Base-by-base conservation (phyloP, 2,329 filamentous ascomycete genomes). In the Tolypocladium pustulatum region DNA sequence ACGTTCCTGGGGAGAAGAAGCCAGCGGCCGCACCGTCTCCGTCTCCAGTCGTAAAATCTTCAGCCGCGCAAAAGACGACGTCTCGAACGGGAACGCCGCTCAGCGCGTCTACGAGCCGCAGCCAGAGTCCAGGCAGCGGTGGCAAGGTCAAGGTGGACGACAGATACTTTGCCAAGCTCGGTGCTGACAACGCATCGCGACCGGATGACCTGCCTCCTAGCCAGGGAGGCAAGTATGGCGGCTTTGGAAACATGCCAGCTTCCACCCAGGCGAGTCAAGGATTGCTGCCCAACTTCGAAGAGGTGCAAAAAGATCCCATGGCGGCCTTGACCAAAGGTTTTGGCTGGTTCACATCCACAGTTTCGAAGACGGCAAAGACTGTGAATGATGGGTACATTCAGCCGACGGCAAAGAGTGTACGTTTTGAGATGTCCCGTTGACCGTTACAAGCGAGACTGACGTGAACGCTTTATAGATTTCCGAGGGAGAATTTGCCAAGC, bases 381-480 rank as follows among this genome's bases (percentile, higher is more conserved):
- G 88, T 97, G 30, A 96, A 97, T 71, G 88, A 94, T 65, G 85
- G 88, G 38, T 97, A 91, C 75, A 90, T 99, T 57, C 91, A 96
- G 74, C 94, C 94, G 12, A 94, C 91, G 34, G 91, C 94, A 69
- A 67, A 65, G 58, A 65, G 65, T 53, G 80, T 66, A 61, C 37
- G 59, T 43, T 1, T 30, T 34, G 30, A 53, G 17, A 13, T 15
- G 30, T 9, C 30, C n/a, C 30, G 4, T 13, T 7, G 49, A 53
- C 20, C 30, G 4, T 8, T 10, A 22, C 15, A 17, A 25, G 20
- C 54, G 20, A 51, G 27, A 55, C 66, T 73, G 64, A 72, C 63
- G 61, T 57, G 57, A 57, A 27, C 40, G 30, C 9, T 17, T 32
- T 38, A 20, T 63, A 95, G 89, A 76, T 97, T 63, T 88, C 88